Percentiles rank a stretch among this genome's conserved stretches.
Conservation (phyloP, 345 rosid species). For the Dipteronia sinensis region DNA sequence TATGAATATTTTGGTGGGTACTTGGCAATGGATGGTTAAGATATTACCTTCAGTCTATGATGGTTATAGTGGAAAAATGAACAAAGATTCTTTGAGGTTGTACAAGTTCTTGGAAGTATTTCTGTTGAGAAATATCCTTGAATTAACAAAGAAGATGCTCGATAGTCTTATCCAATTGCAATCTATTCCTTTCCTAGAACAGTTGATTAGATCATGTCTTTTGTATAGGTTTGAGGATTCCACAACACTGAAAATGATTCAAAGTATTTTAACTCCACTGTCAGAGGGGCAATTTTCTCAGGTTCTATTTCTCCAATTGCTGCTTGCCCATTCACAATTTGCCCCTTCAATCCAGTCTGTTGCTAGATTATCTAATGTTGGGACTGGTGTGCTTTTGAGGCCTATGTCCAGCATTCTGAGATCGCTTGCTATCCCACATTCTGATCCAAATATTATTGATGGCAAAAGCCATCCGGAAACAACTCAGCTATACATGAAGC, state of each 20-base stretch:
- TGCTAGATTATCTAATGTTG: conserved; percentile 36
- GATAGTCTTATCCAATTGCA: conserved; percentile 53
- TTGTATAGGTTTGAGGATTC: conserved; percentile 79
- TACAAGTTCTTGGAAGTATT: conserved; percentile 67
- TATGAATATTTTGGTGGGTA: conserved; percentile 49
- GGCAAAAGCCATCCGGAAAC: conserved; percentile 32
- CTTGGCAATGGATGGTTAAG: conserved; percentile 71
- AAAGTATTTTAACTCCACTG: conserved; percentile 49
- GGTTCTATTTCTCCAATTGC: conserved; percentile 58
- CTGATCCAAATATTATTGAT: conserved; percentile 25
- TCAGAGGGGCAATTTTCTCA: conserved; percentile 56
- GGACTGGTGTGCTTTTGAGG: conserved; percentile 55
- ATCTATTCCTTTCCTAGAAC: conserved; percentile 69
- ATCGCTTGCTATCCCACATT: conserved; percentile 41
- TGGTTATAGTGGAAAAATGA: conserved; percentile 34
- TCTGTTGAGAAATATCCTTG: conserved; percentile 61
- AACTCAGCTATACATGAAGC: conserved; percentile 35
- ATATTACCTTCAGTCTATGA: conserved; percentile 38
- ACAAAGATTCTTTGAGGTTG: conserved; percentile 38
- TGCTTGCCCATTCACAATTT: conserved; percentile 87
- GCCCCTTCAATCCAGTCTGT: conserved; percentile 51
- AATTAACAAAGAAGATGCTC: conserved; percentile 48
- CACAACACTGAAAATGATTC: conserved; percentile 55
- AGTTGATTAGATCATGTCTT: conserved; percentile 64
- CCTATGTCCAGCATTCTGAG: conserved; percentile 80